Percentiles rank a stretch among this genome's conserved stretches.
Conservation (phyloP, 139 green algal species). For the Chlamydomonas sp. region DNA sequence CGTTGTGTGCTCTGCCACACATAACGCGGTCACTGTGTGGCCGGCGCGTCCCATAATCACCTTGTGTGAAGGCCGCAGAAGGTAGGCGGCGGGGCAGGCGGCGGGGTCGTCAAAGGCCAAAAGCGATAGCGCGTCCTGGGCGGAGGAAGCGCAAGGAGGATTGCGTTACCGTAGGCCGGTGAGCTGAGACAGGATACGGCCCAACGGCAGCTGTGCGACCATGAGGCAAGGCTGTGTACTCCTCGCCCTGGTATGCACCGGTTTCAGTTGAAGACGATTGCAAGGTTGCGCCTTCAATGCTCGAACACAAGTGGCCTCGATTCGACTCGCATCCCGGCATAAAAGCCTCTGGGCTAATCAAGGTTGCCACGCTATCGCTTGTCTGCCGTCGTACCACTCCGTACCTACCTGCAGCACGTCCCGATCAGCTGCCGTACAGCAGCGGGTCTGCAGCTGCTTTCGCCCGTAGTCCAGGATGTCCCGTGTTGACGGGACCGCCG, state of each 20-base stretch:
- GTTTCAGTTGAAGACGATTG: no score
- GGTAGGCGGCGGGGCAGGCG: slow-evolving; percentile 59
- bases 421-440: slow-evolving; percentile 27
- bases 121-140: slow-evolving; percentile 69
- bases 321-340: no score
- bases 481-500: slow-evolving; percentile 44
- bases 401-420: slow-evolving; percentile 40
- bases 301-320: no score
- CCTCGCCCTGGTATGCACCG: no score
- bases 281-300: no score
- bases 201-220: no score
- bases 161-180: not conserved
- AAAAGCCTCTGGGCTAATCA: no score
- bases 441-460: slow-evolving; percentile 29
- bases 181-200: no score
- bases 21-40: not conserved
- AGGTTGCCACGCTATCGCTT: no score
- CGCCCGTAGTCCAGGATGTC: slow-evolving; percentile 56
- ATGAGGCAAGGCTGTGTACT: no score
- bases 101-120: slow-evolving; percentile 78
- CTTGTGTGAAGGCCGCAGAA: slow-evolving; percentile 57
- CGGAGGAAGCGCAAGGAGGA: not conserved
- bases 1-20: not conserved
- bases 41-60: not conserved
- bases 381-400: no score